Percentiles rank a stretch among this genome's conserved stretches.
These are phyloP conservation scores for Erythrophleum ivorense DNA, from an alignment of 331 rosid genomes.

Conservation along the genomic window DNA sequence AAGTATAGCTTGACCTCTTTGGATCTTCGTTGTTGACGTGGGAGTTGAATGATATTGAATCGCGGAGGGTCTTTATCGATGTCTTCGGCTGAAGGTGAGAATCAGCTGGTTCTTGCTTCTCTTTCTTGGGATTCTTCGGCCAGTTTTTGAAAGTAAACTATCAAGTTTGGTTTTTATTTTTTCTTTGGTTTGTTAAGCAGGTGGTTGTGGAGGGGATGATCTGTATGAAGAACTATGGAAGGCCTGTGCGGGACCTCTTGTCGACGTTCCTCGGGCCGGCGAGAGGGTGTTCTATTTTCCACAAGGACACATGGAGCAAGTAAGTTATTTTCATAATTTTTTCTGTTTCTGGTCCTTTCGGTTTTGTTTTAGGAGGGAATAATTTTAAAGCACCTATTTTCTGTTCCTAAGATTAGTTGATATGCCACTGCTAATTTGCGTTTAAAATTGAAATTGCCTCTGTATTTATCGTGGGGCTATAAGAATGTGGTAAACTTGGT, in stretches of 20 bases:
- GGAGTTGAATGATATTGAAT: slow-evolving; percentile 55
- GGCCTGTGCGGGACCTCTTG: slow-evolving; percentile 91
- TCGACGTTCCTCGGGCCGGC: slow-evolving; percentile 68
- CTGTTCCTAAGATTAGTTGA: neutral
- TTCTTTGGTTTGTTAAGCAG: neutral
- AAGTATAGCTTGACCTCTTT: slow-evolving; percentile 1
- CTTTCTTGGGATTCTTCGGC: neutral
- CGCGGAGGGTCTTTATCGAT: slow-evolving; percentile 54
- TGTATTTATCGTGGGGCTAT: slow-evolving; percentile 8
- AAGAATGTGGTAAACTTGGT: slow-evolving; percentile 18
- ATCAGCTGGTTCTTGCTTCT: neutral
- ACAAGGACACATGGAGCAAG: slow-evolving; percentile 98
- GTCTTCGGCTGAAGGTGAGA: slow-evolving; percentile 55
- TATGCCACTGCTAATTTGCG: neutral
- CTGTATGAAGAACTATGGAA: slow-evolving; percentile 85
- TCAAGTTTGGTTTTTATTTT: neutral
- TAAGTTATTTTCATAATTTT: slow-evolving; percentile 27
- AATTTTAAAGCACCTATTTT: neutral
- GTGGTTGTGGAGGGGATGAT: slow-evolving; percentile 49
- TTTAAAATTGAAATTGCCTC: neutral
- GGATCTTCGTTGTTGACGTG: slow-evolving; percentile 34
- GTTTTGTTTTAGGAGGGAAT: slow-evolving; percentile 30
- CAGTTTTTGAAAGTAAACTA: neutral
- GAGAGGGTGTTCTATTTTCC: slow-evolving; percentile 91
- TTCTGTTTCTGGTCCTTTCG: slow-evolving; percentile 30